Base-by-base conservation (phyloP, 495 filamentous ascomycete genomes). In the Penicillium lagena region DNA sequence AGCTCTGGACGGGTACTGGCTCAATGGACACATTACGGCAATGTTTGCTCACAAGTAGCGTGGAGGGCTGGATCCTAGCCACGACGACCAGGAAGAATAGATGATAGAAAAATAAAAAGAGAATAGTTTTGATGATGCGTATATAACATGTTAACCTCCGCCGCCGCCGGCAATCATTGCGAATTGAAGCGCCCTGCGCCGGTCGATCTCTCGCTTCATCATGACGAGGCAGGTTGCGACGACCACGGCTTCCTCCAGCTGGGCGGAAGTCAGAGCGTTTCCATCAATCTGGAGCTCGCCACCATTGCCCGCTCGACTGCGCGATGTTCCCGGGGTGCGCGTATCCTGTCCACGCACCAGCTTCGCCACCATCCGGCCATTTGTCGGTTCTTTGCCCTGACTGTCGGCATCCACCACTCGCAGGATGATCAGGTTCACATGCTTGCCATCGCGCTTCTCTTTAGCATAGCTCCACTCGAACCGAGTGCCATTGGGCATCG, bases 171-270 rank as follows among this genome's bases (percentile, higher is more conserved):
- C 56, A 29, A 78, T 71, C 12, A 66, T 50, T 30, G 59, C 64
- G 32, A 67, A 56, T 55, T 78, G 71, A 32, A 71, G 52, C 53
- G 62, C 48, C 37, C 76, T 60, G 39, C 73, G 52, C 14, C 78
- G 57, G 56, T 82, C 78, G 45, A 79, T 60, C 63, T 82, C 77
- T 44, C 67, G 70, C 73, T 81, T 79, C 46, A 81, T 45, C 77
- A 81, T 79, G 7, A 72, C 52, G 43, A 80, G 37, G 39, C 68
- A 75, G 2, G 73, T 79, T 29, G 67, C 66, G 7, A 80, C 69
- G 8, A 78, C 64, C n/a, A 78, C 37, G 9, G 60, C 60, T 51
- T 70, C 59, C 7, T 60, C 59, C 44, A 75, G 46, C 9, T 47
- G 39, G n/a, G 39, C 9, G 0, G 9, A 33, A 17, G 45, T 39